Base-by-base conservation (phyloP, 179 eudicot species). In the Silene vulgaris region DNA sequence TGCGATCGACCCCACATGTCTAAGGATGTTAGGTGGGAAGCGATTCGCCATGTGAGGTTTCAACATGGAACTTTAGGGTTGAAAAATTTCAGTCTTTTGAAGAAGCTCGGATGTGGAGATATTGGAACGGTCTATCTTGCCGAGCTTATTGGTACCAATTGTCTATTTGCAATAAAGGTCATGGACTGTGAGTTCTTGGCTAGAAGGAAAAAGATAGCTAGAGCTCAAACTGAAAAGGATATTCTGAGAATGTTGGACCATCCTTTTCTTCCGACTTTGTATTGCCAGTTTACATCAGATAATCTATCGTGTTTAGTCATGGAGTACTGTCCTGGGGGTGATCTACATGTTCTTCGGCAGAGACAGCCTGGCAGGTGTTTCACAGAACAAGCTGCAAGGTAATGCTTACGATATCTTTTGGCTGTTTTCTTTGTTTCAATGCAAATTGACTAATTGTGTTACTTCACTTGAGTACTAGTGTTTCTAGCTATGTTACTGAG, bases 1-100 rank as follows among this genome's bases (percentile, higher is more conserved):
- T 85, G 88, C 79, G 88, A 85, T 65, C 77, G 88, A 69, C 88
- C 88, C 7, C 88, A 85, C 83, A 85, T 83, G 88, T 85, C 86
- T 45, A 85, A 83, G 71, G 88, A 85, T 77, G 78, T 83, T 28
- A 79, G 88, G 76, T 85, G 88, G 88, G 80, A 83, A 79, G 86
- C 88, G 4, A 79, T 85, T 71, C 88, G 82, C 54, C 76, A 72
- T 68, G 77, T 85, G 11, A 81, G 67, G 81, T 81, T 30, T 80
- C 84, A 83, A 73, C 83, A 81, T 8, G 88, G 86, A 74, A 77
- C 71, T 68, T 19, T 85, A 45, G 86, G 88, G 1, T 77, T 85
- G 78, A 81, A 81, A 35, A 76, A 85, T 75, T 85, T 85, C 61
- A 85, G 80, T 73, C 86, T 85, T 77, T 62, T 85, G 73, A 85